phyloP scores from a whole-genome alignment of 139 green algal species.

The Pycnococcus provasolii region DNA sequence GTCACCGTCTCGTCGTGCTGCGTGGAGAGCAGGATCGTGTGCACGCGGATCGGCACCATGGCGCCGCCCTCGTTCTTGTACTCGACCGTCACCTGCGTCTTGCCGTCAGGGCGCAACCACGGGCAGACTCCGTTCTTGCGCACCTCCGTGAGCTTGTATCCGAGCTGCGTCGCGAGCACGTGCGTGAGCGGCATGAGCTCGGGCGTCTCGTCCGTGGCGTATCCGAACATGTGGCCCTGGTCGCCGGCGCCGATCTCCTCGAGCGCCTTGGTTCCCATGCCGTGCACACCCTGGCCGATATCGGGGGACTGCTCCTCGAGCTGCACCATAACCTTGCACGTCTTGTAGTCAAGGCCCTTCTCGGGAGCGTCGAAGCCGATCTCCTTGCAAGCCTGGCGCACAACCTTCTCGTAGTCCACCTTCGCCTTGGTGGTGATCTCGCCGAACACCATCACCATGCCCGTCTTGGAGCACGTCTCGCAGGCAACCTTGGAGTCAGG shows the following conservation, averaged over 20 bases:
- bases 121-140: constrained; percentile 50
- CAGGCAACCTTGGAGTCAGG: constrained; percentile 92
- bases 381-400: constrained; percentile 58
- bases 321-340: constrained; percentile 96
- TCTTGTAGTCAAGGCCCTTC: constrained; percentile 87
- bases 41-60: constrained; percentile 81
- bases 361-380: constrained; percentile 92
- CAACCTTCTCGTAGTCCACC: constrained; percentile 95
- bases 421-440: constrained; percentile 99
- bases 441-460: constrained; percentile 99
- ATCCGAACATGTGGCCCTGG: constrained; percentile 99
- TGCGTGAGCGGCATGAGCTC: constrained; percentile 99
- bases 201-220: constrained; percentile 93
- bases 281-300: constrained; percentile 95
- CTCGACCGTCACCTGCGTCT: constrained; percentile 98
- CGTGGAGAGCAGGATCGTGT: constrained; percentile 99
- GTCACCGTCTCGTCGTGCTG: constrained; percentile 77
- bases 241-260: constrained; percentile 97
- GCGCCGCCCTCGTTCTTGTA: constrained; percentile 88
- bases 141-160: constrained; percentile 53
- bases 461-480: constrained; percentile 97
- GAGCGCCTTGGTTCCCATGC: constrained; percentile 95
- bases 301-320: constrained; percentile 98
- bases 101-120: constrained; percentile 96
- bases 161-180: constrained; percentile 90